These are phyloP conservation scores for Colletotrichum sp. DNA, from an alignment of 2,329 filamentous ascomycete species.

Conservation along the genomic window DNA sequence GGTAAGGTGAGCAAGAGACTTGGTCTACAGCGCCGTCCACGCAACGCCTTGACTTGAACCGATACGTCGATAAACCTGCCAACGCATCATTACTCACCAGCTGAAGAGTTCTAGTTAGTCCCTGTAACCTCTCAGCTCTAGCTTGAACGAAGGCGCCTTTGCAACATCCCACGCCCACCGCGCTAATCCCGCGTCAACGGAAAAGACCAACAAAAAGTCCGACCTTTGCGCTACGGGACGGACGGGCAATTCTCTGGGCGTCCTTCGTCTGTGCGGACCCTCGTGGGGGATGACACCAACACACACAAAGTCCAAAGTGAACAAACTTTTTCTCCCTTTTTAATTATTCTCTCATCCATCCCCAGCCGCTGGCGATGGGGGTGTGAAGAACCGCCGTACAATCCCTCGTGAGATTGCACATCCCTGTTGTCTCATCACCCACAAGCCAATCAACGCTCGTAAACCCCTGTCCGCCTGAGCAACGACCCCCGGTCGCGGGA, in stretches of 20 bases:
- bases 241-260: not conserved
- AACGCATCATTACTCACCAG: conserved; percentile 1
- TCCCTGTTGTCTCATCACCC: conserved; percentile 27
- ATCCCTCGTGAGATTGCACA: conserved; percentile 22
- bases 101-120: not conserved
- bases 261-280: not conserved
- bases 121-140: not conserved
- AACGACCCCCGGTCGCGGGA: conserved; percentile 26
- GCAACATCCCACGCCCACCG: conserved; percentile 13
- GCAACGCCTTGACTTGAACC: not conserved
- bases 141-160: not conserved
- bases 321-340: not conserved
- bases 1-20: not conserved
- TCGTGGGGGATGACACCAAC: not conserved
- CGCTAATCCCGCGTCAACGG: conserved; percentile 33
- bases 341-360: not conserved
- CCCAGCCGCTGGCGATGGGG: not conserved
- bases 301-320: not conserved
- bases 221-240: conserved; percentile 4
- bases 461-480: conserved; percentile 33
- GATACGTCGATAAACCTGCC: conserved; percentile 4
- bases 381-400: conserved; percentile 10
- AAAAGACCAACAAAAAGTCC: not conserved
- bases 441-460: conserved; percentile 33
- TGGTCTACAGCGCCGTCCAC: not conserved